Base-by-base conservation (phyloP, 2,329 filamentous ascomycete species). In the Corinectria fuckeliana region DNA sequence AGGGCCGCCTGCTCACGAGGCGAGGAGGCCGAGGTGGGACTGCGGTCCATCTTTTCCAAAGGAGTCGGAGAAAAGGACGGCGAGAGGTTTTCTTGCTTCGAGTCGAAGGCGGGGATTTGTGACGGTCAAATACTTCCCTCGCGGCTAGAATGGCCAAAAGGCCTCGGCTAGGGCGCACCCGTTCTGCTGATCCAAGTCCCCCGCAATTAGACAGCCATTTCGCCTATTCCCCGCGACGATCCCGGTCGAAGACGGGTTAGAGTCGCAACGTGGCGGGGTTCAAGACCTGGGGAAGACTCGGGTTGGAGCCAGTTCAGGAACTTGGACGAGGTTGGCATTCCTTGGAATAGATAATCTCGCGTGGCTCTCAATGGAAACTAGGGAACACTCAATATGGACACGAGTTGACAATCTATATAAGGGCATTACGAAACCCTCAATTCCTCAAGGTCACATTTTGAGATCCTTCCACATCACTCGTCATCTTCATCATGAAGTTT, bases 211-310 rank as follows among this genome's bases (percentile, higher is more conserved):
- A 48, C 21, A 16, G 20, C 14, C 36, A 54, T 64, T 66, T 64
- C 48, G 39, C 63, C 63, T 44, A 64, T 64, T 63, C 58, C 21
- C 64, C 64, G 61, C 58, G 64, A 26, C 16, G 63, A 66, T 66
- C 64, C 16, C 2, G 3, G 16, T 34, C 47, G 7, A 44, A n/a
- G 38, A 45, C 26, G 47, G 8, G 21, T 30, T 44, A 53, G 53
- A 41, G 18, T 20, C 14, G 7, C n/a, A 7, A 13, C 9, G 10
- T 30, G 44, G 60, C 50, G 53, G 62, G 60, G 56, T 32, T n/a
- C 41, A 18, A 49, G 45, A 42, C 36, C 55, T 28, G 48, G 39
- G 49, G 48, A 50, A 47, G 21, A 18, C 26, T 30, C 38, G 44
- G 51, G 55, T 14, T 44, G 42, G 58, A 42, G 52, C 49, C 53